phyloP scores from a whole-genome alignment of 2,329 filamentous ascomycete genomes.

The Ascochyta fabae region DNA sequence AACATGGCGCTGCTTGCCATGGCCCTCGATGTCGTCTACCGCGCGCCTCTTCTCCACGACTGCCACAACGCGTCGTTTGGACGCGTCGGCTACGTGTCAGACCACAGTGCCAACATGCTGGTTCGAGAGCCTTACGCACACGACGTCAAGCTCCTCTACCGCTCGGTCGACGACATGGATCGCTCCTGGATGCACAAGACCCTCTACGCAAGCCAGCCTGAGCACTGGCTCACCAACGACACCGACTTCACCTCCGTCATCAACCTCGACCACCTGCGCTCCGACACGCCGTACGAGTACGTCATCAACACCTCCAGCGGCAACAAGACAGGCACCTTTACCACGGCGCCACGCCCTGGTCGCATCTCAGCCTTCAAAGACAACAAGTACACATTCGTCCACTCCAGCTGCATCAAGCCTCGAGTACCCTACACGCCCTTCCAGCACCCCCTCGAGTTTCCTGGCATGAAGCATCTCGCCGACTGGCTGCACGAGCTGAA shows the following conservation, averaged over 20 bases:
- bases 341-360: conserved; percentile 75
- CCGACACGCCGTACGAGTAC: conserved; percentile 82
- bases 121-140: conserved; percentile 80
- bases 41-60: conserved; percentile 72
- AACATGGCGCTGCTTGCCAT: conserved; percentile 74
- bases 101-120: conserved; percentile 78
- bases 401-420: conserved; percentile 90
- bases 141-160: conserved; percentile 61
- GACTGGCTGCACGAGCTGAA: conserved; percentile 73
- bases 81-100: conserved; percentile 84
- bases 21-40: conserved; percentile 78
- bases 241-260: conserved; percentile 84
- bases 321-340: conserved; percentile 83
- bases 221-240: conserved; percentile 67
- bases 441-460: conserved; percentile 82
- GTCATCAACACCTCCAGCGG: conserved; percentile 70
- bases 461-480: conserved; percentile 78
- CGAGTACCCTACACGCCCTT: conserved; percentile 87
- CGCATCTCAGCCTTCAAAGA: conserved; percentile 63
- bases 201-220: conserved; percentile 39
- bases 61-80: conserved; percentile 82
- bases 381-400: conserved; percentile 85
- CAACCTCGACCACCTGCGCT: conserved; percentile 68
- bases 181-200: conserved; percentile 44
- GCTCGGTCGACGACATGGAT: conserved; percentile 34